phyloP scores from a whole-genome alignment of 805 yeast genomes.

The Schizosaccharomyces cryophilus region DNA sequence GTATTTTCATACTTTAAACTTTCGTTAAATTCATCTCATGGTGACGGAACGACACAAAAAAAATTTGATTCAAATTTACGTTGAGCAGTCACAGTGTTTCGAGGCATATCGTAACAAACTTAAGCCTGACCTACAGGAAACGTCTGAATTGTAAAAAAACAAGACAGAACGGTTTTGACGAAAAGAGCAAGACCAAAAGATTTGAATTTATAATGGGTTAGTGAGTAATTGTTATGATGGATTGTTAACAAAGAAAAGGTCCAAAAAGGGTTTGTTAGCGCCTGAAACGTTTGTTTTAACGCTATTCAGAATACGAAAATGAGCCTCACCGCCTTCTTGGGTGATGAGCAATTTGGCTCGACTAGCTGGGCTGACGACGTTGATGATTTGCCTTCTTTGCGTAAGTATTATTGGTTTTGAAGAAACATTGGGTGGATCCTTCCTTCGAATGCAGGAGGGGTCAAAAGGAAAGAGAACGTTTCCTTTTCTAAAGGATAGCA shows the following conservation, averaged over 20 bases:
- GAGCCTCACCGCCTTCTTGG: constrained; percentile 7
- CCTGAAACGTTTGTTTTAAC: neutral
- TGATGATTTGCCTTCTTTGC: constrained; percentile 8
- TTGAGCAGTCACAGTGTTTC: neutral
- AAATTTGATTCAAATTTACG: neutral
- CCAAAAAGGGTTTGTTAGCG: neutral
- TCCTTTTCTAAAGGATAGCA: neutral
- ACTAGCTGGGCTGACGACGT: constrained; percentile 9
- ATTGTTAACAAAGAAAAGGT: constrained; percentile 1
- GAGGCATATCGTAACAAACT: neutral
- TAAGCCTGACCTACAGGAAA: neutral
- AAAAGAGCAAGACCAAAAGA: neutral
- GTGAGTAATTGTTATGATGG: constrained; percentile 4
- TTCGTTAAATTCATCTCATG: too few species aligned
- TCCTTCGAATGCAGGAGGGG: too few species aligned
- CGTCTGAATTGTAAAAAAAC: neutral
- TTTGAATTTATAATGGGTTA: neutral
- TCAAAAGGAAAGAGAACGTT: too few species aligned
- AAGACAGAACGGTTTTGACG: neutral
- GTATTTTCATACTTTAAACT: too few species aligned
- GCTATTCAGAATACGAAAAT: constrained; percentile 5
- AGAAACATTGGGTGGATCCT: too few species aligned
- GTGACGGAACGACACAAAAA: neutral
- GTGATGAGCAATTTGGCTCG: constrained; percentile 5
- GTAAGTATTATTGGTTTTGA: constrained; percentile 5